Conservation (phyloP, 1,284 basidiomycete species). For the Cryptococcus sp. region DNA sequence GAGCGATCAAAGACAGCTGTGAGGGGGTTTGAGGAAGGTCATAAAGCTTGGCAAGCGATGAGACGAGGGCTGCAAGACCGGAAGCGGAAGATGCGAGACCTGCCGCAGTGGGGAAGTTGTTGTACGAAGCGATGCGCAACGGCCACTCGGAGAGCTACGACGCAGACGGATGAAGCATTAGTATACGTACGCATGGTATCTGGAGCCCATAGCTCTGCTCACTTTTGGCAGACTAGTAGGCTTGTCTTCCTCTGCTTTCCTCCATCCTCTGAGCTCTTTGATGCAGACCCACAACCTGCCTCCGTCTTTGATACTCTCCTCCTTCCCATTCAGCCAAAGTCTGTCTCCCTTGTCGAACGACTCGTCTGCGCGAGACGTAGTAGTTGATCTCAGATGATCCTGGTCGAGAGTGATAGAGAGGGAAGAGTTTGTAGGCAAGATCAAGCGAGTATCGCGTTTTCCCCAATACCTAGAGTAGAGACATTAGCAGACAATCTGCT, state of each 20-base stretch:
- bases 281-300: slow-evolving; percentile 86
- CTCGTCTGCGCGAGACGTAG: slow-evolving; percentile 82
- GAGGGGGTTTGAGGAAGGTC: slow-evolving; percentile 67
- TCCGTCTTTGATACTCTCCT: slow-evolving; percentile 81
- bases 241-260: slow-evolving; percentile 72
- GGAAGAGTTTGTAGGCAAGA: slow-evolving; percentile 96
- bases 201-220: slow-evolving; percentile 19
- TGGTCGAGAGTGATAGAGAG: slow-evolving; percentile 96
- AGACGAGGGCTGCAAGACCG: slow-evolving; percentile 91
- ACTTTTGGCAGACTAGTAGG: slow-evolving; percentile 68
- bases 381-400: slow-evolving; percentile 91
- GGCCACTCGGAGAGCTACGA: slow-evolving; percentile 68
- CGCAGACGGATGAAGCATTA: not conserved
- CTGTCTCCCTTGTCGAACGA: slow-evolving; percentile 69
- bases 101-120: slow-evolving; percentile 99
- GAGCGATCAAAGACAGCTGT: slow-evolving; percentile 86
- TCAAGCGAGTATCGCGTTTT: slow-evolving; percentile 92
- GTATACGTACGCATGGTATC: not conserved
- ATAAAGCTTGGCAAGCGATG: slow-evolving; percentile 86
- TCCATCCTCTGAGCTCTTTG: slow-evolving; percentile 76
- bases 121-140: slow-evolving; percentile 88
- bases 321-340: slow-evolving; percentile 92
- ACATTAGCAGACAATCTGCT: not conserved
- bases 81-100: slow-evolving; percentile 97
- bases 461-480: slow-evolving; percentile 82